Conservation (phyloP, 129 eudicot species). For the Apium graveolens region DNA sequence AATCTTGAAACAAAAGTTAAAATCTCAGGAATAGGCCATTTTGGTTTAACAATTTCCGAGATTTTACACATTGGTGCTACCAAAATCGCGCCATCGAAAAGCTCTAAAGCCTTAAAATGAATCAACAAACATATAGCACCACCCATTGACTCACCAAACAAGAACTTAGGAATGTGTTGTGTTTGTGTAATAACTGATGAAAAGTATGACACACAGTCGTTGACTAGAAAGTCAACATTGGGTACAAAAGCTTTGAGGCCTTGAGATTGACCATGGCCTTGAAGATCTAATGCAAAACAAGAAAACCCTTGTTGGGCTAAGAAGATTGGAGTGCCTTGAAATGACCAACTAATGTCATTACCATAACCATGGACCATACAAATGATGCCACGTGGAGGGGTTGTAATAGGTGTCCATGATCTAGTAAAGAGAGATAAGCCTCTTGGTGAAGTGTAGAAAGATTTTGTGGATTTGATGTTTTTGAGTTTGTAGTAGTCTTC, state of each 20-base stretch:
- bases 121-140: slow-evolving; percentile 78
- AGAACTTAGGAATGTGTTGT: slow-evolving; percentile 37
- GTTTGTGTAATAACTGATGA: slow-evolving; percentile 16
- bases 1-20: slow-evolving; percentile 49
- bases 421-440: slow-evolving; percentile 63
- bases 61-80: slow-evolving; percentile 87
- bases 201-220: slow-evolving; percentile 54
- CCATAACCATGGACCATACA: slow-evolving; percentile 94
- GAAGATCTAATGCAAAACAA: slow-evolving; percentile 74
- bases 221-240: slow-evolving; percentile 52
- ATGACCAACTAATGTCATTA: slow-evolving; percentile 84
- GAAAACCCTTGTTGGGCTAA: slow-evolving; percentile 69
- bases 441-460: slow-evolving; percentile 57
- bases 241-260: slow-evolving; percentile 85
- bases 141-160: slow-evolving; percentile 89
- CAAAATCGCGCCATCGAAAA: slow-evolving; percentile 59
- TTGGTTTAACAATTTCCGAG: slow-evolving; percentile 60
- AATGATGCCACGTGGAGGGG: slow-evolving; percentile 64
- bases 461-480: slow-evolving; percentile 40
- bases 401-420: slow-evolving; percentile 54
- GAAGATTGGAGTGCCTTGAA: slow-evolving; percentile 72
- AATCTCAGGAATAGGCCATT: slow-evolving; percentile 79
- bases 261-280: slow-evolving; percentile 75
- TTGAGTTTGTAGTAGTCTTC: slow-evolving; percentile 65
- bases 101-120: slow-evolving; percentile 24